Conservation (phyloP, 192 early-diverging fungal genomes). For the Paraglomus brasilianum region DNA sequence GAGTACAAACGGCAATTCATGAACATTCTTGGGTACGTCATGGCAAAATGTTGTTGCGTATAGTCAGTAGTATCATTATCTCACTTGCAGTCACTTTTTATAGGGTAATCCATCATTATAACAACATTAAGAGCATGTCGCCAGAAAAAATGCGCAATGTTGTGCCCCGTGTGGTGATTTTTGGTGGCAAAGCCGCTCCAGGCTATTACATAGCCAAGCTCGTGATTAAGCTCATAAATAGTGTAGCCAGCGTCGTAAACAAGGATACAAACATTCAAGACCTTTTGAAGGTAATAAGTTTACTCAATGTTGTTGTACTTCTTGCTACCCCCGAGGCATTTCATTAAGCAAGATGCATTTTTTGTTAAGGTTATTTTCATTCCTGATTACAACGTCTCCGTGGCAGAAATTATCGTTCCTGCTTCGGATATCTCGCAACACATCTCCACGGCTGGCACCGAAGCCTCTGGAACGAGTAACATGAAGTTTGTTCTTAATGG, state of each 20-base stretch:
- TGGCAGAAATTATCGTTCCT: conserved; percentile 94
- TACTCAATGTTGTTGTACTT: not conserved
- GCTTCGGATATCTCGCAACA: conserved; percentile 99
- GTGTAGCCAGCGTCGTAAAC: conserved; percentile 86
- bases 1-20: conserved; percentile 99
- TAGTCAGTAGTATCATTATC: not conserved
- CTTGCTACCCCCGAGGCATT: no score
- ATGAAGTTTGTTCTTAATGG: conserved; percentile 99
- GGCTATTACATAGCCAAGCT: conserved; percentile 99
- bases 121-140: conserved; percentile 77
- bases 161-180: conserved; percentile 87
- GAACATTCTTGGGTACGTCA: conserved; percentile 80
- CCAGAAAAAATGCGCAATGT: conserved; percentile 61
- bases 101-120: conserved; percentile 92
- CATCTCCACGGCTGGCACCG: conserved; percentile 98
- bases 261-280: conserved; percentile 76
- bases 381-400: conserved; percentile 97
- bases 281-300: conserved; percentile 64
- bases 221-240: conserved; percentile 99
- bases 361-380: conserved; percentile 78
- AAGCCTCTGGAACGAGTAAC: conserved; percentile 98
- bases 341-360: not conserved
- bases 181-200: conserved; percentile 96
- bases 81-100: not conserved
- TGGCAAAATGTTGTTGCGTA: not conserved